These are phyloP conservation scores for Hypoxylon fragiforme DNA, from an alignment of 495 filamentous ascomycete species.

Conservation along the genomic window DNA sequence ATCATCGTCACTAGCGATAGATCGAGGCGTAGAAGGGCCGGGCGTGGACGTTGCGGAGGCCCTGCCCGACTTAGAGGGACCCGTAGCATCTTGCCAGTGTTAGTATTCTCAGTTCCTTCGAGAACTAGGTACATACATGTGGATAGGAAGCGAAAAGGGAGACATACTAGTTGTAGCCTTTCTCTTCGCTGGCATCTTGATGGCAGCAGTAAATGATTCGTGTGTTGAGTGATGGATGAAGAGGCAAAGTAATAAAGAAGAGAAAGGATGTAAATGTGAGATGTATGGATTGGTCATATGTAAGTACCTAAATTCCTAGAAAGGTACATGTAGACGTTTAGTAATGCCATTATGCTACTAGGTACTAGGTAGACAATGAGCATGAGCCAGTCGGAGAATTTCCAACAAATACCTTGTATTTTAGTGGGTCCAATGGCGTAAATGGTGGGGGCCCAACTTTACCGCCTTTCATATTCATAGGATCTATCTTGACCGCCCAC, in stretches of 20 bases:
- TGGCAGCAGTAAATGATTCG: neutral
- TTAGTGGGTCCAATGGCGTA: neutral
- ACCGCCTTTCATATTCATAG: neutral
- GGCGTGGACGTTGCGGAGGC: conserved; percentile 69
- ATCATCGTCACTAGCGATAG: conserved; percentile 70
- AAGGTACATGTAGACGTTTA: no score
- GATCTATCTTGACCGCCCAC: no score
- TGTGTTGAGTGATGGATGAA: neutral
- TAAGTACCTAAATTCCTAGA: no score
- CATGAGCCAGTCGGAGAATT: conserved; percentile 24
- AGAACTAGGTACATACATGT: no score
- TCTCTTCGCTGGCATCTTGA: conserved; percentile 73
- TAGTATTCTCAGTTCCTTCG: conserved; percentile 42
- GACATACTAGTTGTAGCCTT: conserved; percentile 65
- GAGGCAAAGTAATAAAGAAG: no score
- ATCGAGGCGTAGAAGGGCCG: conserved; percentile 66
- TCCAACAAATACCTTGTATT: conserved; percentile 1
- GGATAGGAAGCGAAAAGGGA: conserved; percentile 20
- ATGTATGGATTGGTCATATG: no score
- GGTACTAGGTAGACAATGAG: no score
- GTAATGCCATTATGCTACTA: no score
- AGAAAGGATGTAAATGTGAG: conserved; percentile 5
- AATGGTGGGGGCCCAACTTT: no score
- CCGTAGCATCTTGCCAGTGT: conserved; percentile 51
- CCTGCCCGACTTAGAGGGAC: conserved; percentile 56